Conservation (phyloP, 371 early-diverging fungal genomes). For the Choanephora cucurbitarum region DNA sequence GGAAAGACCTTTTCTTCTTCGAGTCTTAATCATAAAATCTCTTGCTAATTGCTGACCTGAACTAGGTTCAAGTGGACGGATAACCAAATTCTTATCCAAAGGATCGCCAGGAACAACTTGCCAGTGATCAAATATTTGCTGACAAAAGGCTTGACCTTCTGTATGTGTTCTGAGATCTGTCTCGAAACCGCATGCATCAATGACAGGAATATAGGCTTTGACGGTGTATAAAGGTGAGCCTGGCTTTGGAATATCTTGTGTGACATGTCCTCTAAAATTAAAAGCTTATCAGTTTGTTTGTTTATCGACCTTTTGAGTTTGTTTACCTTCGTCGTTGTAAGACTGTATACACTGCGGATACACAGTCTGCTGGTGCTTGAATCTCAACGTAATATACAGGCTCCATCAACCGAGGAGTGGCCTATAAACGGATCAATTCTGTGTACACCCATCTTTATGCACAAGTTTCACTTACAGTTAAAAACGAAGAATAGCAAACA, state of each 20-base stretch:
- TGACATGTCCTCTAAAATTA: conserved; percentile 86
- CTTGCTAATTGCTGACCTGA: conserved; percentile 87
- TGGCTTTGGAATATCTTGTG: conserved; percentile 93
- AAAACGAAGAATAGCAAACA: conserved; percentile 94
- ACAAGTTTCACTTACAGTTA: conserved; percentile 71
- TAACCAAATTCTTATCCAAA: conserved; percentile 82
- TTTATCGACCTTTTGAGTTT: conserved; percentile 4
- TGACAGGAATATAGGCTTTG: conserved; percentile 92
- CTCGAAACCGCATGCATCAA: conserved; percentile 96
- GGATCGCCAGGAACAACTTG: conserved; percentile 98
- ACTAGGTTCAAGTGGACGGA: conserved; percentile 90
- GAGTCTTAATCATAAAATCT: conserved; percentile 97
- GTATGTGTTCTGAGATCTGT: conserved; percentile 96
- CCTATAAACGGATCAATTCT: conserved; percentile 40
- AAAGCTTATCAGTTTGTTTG: conserved; percentile 5
- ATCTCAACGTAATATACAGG: conserved; percentile 95
- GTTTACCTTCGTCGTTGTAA: conserved; percentile 82
- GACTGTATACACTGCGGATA: conserved; percentile 93
- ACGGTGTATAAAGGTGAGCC: conserved; percentile 95
- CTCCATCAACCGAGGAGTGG: conserved; percentile 97
- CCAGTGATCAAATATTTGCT: conserved; percentile 97
- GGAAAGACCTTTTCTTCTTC: conserved; percentile 89
- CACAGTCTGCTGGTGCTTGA: conserved; percentile 95
- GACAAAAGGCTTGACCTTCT: conserved; percentile 95
- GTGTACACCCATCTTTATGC: not conserved